A percentile compares a stretch with the other conserved stretches of the same genome.
phyloP scores from a whole-genome alignment of 495 filamentous ascomycete species.

The Wilcoxina mikolae region DNA sequence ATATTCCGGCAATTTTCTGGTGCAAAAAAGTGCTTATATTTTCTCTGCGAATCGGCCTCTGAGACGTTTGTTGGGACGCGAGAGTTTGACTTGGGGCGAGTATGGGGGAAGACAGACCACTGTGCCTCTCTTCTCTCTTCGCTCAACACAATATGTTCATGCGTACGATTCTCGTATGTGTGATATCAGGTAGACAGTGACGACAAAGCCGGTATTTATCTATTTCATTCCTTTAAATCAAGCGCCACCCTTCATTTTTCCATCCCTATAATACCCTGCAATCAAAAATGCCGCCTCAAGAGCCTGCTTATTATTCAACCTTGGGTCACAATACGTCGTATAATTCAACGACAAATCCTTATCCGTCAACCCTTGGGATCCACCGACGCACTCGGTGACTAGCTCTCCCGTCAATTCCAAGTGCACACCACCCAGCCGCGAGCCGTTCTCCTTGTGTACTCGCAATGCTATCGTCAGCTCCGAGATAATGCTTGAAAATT shows the following conservation, averaged over 20 bases:
- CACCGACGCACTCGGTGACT: constrained; percentile 90
- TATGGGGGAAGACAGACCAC: too few relatives aligned
- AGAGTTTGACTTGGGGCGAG: too few relatives aligned
- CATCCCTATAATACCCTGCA: constrained; percentile 59
- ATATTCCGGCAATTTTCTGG: too few relatives aligned
- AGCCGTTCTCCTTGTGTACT: constrained; percentile 69
- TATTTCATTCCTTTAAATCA: too few relatives aligned
- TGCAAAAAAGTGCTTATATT: too few relatives aligned
- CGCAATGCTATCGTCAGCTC: constrained; percentile 65
- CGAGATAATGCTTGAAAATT: constrained; percentile 69
- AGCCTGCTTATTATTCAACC: constrained; percentile 94
- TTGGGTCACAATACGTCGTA: constrained; percentile 86
- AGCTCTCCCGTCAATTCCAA: constrained; percentile 89
- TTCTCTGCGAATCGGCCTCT: too few relatives aligned
- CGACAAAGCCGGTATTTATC: too few relatives aligned
- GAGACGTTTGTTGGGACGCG: too few relatives aligned
- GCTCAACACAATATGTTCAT: too few relatives aligned
- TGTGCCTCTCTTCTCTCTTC: too few relatives aligned
- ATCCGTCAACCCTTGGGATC: constrained; percentile 72
- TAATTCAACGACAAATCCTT: constrained; percentile 78
- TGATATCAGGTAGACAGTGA: too few relatives aligned
- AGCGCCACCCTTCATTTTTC: constrained; percentile 9
- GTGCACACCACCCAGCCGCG: constrained; percentile 84
- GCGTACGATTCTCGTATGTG: too few relatives aligned
- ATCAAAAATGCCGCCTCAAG: constrained; percentile 89